phyloP scores from a whole-genome alignment of 2,329 filamentous ascomycete genomes.

The Aspergillus phoenicis region DNA sequence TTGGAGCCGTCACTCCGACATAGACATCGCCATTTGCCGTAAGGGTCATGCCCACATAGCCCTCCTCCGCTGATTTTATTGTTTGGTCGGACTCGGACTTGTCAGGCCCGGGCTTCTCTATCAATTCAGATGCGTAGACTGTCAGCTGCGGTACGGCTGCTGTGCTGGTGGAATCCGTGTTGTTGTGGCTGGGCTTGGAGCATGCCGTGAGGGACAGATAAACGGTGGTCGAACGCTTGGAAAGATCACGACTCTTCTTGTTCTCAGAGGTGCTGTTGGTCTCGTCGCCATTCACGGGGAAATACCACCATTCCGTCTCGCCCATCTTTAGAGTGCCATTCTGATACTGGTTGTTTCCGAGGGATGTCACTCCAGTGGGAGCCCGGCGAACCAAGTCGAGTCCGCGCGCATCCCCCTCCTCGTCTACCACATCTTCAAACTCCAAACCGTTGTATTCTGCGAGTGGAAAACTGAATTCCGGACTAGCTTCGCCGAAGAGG shows the following conservation, averaged over 20 bases:
- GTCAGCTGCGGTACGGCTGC: constrained; percentile 69
- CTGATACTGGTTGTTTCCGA: constrained; percentile 67
- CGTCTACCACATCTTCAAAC: constrained; percentile 33
- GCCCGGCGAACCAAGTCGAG: constrained; percentile 60
- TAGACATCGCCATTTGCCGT: constrained; percentile 70
- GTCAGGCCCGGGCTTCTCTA: constrained; percentile 68
- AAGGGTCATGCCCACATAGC: constrained; percentile 68
- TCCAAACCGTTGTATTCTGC: constrained; percentile 35
- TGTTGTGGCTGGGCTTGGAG: constrained; percentile 66
- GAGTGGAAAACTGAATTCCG: constrained; percentile 29
- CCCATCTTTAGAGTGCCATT: constrained; percentile 65
- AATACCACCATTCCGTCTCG: constrained; percentile 64
- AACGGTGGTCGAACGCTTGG: constrained; percentile 54
- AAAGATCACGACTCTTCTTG: constrained; percentile 25
- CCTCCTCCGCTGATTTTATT: constrained; percentile 61
- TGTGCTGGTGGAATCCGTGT: constrained; percentile 43
- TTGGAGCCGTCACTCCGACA: constrained; percentile 73
- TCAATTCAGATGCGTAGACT: constrained; percentile 65
- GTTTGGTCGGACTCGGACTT: constrained; percentile 46
- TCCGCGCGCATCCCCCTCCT: constrained; percentile 35
- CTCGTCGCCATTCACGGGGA: constrained; percentile 56
- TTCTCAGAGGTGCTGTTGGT: constrained; percentile 39
- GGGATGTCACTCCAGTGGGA: constrained; percentile 50
- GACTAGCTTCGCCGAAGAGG: constrained; percentile 41
- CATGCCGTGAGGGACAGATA: constrained; percentile 89